Conservation (phyloP, 352 stramenopile species). For the Phytophthora syringae region DNA sequence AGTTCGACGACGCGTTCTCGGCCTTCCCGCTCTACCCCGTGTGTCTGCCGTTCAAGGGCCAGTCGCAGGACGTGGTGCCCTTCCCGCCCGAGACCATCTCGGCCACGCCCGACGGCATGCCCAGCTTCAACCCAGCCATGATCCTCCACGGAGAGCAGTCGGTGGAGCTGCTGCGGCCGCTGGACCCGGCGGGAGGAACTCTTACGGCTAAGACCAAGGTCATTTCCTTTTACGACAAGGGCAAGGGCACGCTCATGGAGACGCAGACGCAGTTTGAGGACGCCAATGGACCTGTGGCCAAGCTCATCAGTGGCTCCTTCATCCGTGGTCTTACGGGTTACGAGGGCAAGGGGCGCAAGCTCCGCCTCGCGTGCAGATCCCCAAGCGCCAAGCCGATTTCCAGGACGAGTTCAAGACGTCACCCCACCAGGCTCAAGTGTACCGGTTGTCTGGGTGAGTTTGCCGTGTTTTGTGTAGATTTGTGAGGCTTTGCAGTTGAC, state of each 20-base stretch:
- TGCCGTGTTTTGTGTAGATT: not conserved
- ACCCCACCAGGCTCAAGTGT: conserved; percentile 87
- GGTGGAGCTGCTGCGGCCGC: conserved; percentile 78
- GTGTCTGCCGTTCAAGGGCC: conserved; percentile 88
- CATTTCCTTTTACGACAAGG: conserved; percentile 87
- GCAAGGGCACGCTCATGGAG: conserved; percentile 86
- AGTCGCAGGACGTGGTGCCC: conserved; percentile 85
- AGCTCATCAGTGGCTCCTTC: conserved; percentile 84
- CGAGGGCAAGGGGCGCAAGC: conserved; percentile 66
- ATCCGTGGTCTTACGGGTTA: conserved; percentile 83
- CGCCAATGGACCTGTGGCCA: conserved; percentile 62
- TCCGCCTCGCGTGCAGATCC: conserved; percentile 76
- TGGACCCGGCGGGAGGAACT: conserved; percentile 61
- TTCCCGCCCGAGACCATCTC: conserved; percentile 83
- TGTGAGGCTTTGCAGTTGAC: not conserved
- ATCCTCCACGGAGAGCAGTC: conserved; percentile 89
- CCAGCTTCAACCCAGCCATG: conserved; percentile 80
- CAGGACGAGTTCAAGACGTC: conserved; percentile 70
- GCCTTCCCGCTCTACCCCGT: conserved; percentile 92
- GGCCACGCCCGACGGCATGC: conserved; percentile 68
- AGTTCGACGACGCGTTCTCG: conserved; percentile 84
- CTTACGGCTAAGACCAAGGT: conserved; percentile 71
- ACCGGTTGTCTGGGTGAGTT: conserved; percentile 91
- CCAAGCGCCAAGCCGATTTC: conserved; percentile 73
- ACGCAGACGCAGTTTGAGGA: conserved; percentile 84